Evolutionary conservation across 495 filamentous ascomycete genomes (phyloP).

Genomic region (Penicillium tannophilum): DNA sequence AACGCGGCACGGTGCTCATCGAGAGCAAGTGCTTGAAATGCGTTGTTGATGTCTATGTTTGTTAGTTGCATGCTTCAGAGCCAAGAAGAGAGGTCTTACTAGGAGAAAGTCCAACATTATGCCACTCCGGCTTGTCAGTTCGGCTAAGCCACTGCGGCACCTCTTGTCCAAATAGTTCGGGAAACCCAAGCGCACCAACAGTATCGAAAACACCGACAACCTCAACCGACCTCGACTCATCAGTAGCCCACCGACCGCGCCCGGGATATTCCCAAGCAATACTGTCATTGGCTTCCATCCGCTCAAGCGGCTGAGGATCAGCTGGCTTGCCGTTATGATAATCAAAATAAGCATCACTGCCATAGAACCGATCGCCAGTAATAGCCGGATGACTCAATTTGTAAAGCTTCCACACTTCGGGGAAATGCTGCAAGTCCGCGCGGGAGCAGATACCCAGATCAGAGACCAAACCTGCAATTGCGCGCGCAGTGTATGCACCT

Average conservation of each 20-base stretch:
- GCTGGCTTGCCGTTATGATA: slow-evolving; percentile 12
- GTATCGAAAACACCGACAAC: slow-evolving; percentile 62
- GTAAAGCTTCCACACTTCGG: slow-evolving; percentile 48
- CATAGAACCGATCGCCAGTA: slow-evolving; percentile 18
- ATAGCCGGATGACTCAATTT: slow-evolving; percentile 30
- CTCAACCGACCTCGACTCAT: slow-evolving; percentile 37
- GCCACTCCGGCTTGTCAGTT: slow-evolving; percentile 9
- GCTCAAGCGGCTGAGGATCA: slow-evolving; percentile 12
- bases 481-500: slow-evolving; percentile 58
- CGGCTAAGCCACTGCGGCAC: slow-evolving; percentile 10
- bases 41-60: slow-evolving; percentile 47
- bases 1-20: slow-evolving; percentile 11
- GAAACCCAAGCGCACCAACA: slow-evolving; percentile 43
- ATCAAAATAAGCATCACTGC: slow-evolving; percentile 10
- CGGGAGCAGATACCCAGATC: slow-evolving; percentile 48
- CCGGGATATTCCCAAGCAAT: neutral
- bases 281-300: neutral
- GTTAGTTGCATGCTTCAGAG: neutral
- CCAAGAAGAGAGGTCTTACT: slow-evolving; percentile 4
- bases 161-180: slow-evolving; percentile 15
- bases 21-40: slow-evolving; percentile 57
- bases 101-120: slow-evolving; percentile 13
- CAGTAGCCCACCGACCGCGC: slow-evolving; percentile 15
- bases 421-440: slow-evolving; percentile 41
- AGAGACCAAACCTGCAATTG: slow-evolving; percentile 54